Conservation (phyloP, 495 filamentous ascomycete species). For the Cetradonia linearis region DNA sequence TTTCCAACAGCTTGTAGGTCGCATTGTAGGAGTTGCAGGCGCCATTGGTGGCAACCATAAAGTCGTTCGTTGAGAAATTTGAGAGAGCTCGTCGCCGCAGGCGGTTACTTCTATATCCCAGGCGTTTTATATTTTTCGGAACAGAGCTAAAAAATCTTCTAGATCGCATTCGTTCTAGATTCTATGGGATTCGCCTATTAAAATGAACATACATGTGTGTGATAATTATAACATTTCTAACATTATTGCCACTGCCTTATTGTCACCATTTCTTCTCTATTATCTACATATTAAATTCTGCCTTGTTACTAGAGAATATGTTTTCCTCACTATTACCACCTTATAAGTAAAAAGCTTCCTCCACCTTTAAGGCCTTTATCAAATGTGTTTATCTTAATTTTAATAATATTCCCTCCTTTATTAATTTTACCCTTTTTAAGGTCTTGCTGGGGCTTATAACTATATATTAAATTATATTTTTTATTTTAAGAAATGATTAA, state of each 20-base stretch:
- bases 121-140: no score
- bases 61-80: neutral
- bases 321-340: neutral
- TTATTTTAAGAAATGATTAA: neutral
- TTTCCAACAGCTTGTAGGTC: constrained; percentile 61
- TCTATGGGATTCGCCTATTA: neutral
- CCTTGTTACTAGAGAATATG: neutral
- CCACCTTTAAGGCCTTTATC: neutral
- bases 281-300: neutral
- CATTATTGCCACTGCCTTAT: neutral
- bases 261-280: neutral
- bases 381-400: neutral
- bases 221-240: neutral
- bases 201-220: neutral
- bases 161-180: neutral
- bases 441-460: neutral
- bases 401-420: neutral
- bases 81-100: neutral
- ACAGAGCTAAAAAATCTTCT: constrained; percentile 9
- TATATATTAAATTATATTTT: neutral
- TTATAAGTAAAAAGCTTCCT: neutral
- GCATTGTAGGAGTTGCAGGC: constrained; percentile 34
- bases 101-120: no score
- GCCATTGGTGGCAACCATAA: constrained; percentile 40
- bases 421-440: neutral